Evolutionary conservation across 805 yeast genomes (phyloP), one percentile per base, ranked within the genome.

Genomic region (Suhomyces xylopsoci): DNA sequence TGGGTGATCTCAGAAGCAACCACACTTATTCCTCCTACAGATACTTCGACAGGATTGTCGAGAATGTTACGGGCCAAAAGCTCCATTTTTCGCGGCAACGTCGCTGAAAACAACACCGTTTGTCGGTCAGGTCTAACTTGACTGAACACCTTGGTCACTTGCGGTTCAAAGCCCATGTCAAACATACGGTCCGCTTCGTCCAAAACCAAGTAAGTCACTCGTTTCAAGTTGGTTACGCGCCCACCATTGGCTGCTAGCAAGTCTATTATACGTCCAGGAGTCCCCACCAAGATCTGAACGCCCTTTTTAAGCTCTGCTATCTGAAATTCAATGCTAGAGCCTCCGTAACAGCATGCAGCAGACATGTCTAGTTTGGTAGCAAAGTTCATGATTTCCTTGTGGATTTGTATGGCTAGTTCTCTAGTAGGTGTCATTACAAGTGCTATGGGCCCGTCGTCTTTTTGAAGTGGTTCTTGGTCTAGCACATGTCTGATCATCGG

Each of bases 111-210:
- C 24, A 94, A 70, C 3, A 92, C 93, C 15, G 94, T 88, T 63
- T 93, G 98, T 47, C 87, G 76, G 64, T 92, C 97, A 0, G 94
- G 94, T 47, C 97, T 76, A 2, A 90, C 78, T 36, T 87, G 87
- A 14, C 81, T 76, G 64, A 91, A 76, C 20, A 94, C 86, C 61
- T 90, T 89, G 59, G 81, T 83, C 3, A 94, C 90, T 64, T 94
- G 99, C 0, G 99, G 98, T 61, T 90, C 98, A 70, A 94, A 94
- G 1, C 99, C 99, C 80, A 94, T 75, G 67, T 94, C 99, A 71
- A 93, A 93, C 88, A 94, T 85, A 57, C 99, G 73, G 68, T 94
- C 99, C 1, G 98, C 97, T 65, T 94, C 99, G 66, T 94, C 99
- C 54, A 94, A 72, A 0, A 92, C 96, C n/a, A 90, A 77, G 66